These are phyloP conservation scores for Aechmea fasciata DNA, from an alignment of 176 grass and related monocot genomes.

Conservation along the genomic window DNA sequence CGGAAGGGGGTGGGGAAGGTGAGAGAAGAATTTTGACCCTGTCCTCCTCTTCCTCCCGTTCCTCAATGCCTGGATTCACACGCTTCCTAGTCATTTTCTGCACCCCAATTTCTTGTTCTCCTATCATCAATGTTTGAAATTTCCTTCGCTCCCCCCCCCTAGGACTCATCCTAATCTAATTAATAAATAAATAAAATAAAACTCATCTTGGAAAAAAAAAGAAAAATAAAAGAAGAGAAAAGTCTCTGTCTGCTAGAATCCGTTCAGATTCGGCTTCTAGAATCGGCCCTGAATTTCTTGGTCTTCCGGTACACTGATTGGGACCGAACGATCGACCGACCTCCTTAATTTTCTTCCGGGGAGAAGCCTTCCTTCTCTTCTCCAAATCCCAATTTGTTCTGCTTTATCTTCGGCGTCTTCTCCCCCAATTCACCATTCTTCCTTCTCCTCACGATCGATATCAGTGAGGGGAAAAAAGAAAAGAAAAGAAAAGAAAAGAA, in stretches of 20 bases:
- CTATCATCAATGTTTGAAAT: background rate
- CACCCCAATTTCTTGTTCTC: background rate
- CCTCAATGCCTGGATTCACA: background rate
- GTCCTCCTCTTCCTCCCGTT: background rate
- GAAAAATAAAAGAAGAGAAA: no score
- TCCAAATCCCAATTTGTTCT: background rate
- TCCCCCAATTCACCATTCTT: background rate
- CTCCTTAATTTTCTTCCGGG: background rate
- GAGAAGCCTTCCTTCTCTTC: background rate
- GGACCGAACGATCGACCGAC: background rate
- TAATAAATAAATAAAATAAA: no score
- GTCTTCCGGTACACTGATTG: background rate
- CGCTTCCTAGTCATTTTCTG: background rate
- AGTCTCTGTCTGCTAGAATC: no score
- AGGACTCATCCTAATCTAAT: background rate
- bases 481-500: background rate
- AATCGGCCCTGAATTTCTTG: background rate
- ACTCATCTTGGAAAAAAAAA: no score
- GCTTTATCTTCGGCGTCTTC: background rate
- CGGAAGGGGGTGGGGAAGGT: background rate
- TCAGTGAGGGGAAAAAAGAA: no score
- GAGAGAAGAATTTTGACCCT: background rate
- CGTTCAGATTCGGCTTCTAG: no score
- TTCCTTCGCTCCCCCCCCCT: background rate
- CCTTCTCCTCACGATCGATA: no score